Evolutionary conservation across 306 rosid species (phyloP).

Genomic region (Canavalia ensiformis): DNA sequence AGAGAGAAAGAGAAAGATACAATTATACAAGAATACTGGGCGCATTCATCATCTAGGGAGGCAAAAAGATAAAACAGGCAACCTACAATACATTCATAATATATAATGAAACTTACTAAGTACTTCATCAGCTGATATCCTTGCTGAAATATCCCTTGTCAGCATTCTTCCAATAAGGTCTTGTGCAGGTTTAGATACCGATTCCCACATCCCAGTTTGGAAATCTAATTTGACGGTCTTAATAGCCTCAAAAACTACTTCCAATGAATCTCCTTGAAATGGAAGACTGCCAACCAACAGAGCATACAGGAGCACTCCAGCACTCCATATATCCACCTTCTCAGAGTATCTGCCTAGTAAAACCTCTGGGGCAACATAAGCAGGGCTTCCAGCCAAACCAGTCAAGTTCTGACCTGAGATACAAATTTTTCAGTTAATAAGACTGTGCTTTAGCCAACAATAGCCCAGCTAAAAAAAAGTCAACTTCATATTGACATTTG

Average conservation of each 20-base stretch:
- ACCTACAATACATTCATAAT: conserved; percentile 24
- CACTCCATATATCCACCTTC: conserved; percentile 99
- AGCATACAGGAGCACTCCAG: conserved; percentile 94
- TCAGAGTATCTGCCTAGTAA: conserved; percentile 79
- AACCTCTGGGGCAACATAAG: conserved; percentile 99
- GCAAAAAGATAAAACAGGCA: conserved; percentile 31
- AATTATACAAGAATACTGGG: background rate
- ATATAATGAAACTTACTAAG: conserved; percentile 71
- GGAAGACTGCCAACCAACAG: conserved; percentile 90
- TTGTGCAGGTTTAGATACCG: conserved; percentile 86
- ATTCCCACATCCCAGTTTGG: conserved; percentile 81
- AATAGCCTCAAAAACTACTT: conserved; percentile 92
- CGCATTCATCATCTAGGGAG: conserved; percentile 14
- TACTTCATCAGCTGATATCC: conserved; percentile 97
- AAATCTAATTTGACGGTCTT: conserved; percentile 80
- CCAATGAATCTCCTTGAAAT: conserved; percentile 88
- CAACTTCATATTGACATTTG: conserved; percentile 25
- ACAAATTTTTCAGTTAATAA: conserved; percentile 35
- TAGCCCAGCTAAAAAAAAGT: background rate
- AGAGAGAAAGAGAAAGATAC: background rate
- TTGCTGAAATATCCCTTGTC: conserved; percentile 82
- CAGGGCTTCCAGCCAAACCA: conserved; percentile 99
- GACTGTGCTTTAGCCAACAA: conserved; percentile 45
- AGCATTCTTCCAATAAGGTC: conserved; percentile 97
- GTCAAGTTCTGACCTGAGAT: conserved; percentile 87